Percentiles rank a stretch among this genome's conserved stretches.
These are phyloP conservation scores for Boletus reticulatus DNA, from an alignment of 768 basidiomycete species.

Conservation along the genomic window DNA sequence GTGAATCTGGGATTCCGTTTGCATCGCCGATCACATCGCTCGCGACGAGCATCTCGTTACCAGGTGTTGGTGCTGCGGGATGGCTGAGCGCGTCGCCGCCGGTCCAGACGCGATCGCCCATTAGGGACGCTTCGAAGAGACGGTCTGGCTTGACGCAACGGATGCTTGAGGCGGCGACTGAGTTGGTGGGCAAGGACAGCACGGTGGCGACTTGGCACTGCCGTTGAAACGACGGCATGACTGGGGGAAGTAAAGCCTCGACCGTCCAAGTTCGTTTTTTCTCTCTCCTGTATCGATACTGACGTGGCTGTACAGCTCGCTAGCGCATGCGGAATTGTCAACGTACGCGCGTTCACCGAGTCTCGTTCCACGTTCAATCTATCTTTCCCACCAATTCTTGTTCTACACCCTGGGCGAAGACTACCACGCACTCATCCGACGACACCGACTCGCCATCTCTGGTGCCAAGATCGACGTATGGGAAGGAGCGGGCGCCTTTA, in stretches of 20 bases:
- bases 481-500: constrained; percentile 56
- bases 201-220: no score
- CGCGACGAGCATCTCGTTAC: constrained; percentile 63
- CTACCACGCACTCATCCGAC: constrained; percentile 74
- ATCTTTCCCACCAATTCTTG: constrained; percentile 81
- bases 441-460: constrained; percentile 56
- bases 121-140: constrained; percentile 26
- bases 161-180: constrained; percentile 35
- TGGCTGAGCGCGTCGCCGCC: constrained; percentile 33
- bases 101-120: constrained; percentile 11
- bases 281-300: no score
- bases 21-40: constrained; percentile 31
- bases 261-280: no score
- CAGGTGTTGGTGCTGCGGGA: constrained; percentile 46
- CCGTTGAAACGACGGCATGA: no score
- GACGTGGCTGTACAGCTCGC: constrained; percentile 13
- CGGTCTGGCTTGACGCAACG: constrained; percentile 34
- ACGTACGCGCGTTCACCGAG: constrained; percentile 6
- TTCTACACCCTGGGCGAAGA: constrained; percentile 76
- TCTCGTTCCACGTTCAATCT: constrained; percentile 72
- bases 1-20: constrained; percentile 23
- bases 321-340: no score
- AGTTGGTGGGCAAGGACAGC: constrained; percentile 36
- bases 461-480: constrained; percentile 68
- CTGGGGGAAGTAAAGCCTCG: constrained; percentile 34